Percentiles rank a stretch among this genome's conserved stretches.
These are phyloP conservation scores for Termitomyces sp. DNA, from an alignment of 768 basidiomycete species.

Conservation along the genomic window DNA sequence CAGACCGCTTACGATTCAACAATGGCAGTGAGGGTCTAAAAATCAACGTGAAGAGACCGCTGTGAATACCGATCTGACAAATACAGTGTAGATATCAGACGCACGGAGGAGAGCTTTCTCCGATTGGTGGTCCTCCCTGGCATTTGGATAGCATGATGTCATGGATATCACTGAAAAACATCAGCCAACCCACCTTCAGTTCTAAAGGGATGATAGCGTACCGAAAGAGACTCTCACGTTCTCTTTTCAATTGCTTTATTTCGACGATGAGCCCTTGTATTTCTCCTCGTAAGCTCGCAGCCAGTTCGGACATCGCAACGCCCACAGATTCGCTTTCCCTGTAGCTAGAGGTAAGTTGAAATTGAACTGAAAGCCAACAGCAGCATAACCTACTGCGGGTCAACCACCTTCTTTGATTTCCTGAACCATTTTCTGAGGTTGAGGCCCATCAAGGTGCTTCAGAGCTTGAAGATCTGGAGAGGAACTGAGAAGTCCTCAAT, in stretches of 20 bases:
- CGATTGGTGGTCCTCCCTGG: not conserved
- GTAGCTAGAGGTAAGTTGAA: not conserved
- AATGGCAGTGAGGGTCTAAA: not conserved
- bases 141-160: constrained; percentile 12
- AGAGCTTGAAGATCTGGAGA: not conserved
- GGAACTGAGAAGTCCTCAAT: not conserved
- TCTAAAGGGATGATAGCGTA: not conserved
- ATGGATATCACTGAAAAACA: constrained; percentile 11
- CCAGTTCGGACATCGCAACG: constrained; percentile 11
- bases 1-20: not conserved
- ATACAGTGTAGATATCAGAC: not conserved
- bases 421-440: constrained; percentile 8
- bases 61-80: not conserved
- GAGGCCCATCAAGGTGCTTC: not conserved
- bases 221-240: constrained; percentile 12
- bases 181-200: not conserved
- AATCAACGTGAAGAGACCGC: not conserved
- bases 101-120: not conserved
- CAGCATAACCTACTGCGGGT: constrained; percentile 6
- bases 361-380: not conserved
- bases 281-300: constrained; percentile 7
- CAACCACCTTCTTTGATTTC: constrained; percentile 3
- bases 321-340: constrained; percentile 2
- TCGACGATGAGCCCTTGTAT: constrained; percentile 8
- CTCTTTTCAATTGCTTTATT: constrained; percentile 6